phyloP scores from a whole-genome alignment of 257 asterid genomes.

The Petrea volubilis region DNA sequence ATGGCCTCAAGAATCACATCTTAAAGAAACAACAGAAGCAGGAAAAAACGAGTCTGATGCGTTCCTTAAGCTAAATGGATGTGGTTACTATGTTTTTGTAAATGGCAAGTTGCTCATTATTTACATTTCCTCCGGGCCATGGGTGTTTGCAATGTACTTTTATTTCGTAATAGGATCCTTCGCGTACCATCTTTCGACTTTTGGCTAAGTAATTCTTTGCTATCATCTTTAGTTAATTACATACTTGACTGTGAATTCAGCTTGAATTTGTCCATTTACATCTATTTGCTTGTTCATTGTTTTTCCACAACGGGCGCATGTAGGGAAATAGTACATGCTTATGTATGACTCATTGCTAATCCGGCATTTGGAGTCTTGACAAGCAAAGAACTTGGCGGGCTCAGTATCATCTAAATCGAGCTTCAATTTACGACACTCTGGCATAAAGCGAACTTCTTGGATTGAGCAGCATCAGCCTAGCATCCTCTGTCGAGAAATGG shows the following conservation, averaged over 20 bases:
- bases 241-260: too few species aligned
- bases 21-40: constrained; percentile 19
- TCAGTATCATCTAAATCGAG: background rate
- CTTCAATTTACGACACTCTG: background rate
- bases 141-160: too few species aligned
- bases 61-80: constrained; percentile 12
- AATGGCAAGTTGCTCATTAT: too few species aligned
- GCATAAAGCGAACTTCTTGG: background rate
- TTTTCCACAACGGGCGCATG: background rate
- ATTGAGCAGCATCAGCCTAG: constrained; percentile 16
- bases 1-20: background rate
- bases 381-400: background rate
- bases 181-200: too few species aligned
- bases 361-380: background rate
- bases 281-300: background rate
- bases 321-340: too few species aligned
- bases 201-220: too few species aligned
- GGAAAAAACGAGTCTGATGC: background rate
- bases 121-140: too few species aligned
- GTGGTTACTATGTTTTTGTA: too few species aligned
- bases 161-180: too few species aligned
- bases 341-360: too few species aligned
- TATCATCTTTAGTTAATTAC: too few species aligned
- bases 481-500: constrained; percentile 3
- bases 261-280: too few species aligned